phyloP scores from a whole-genome alignment of 441 rosid species.

The Kokia cookei region DNA sequence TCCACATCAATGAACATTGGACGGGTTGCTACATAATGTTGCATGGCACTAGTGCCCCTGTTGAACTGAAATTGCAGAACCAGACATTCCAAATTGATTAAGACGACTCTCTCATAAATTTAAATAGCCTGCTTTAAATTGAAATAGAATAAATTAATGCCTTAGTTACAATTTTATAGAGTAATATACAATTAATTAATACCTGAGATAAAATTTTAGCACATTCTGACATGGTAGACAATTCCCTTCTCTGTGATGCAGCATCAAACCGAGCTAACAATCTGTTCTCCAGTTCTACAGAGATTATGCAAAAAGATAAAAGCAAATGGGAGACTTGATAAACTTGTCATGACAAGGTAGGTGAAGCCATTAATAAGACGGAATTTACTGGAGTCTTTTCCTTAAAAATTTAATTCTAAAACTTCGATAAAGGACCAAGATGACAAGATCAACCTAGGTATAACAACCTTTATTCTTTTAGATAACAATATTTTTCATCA shows the following conservation, averaged over 20 bases:
- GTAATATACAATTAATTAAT: constrained; percentile 1
- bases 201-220: constrained; percentile 99
- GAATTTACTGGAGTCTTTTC: background rate
- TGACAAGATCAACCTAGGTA: background rate
- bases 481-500: constrained; percentile 1
- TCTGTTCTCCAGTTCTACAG: constrained; percentile 94
- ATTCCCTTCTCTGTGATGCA: constrained; percentile 94
- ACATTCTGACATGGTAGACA: constrained; percentile 98
- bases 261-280: constrained; percentile 93
- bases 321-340: background rate
- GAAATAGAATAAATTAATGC: constrained; percentile 19
- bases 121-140: background rate
- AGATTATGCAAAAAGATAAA: constrained; percentile 10
- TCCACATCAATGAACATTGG: constrained; percentile 99
- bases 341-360: background rate
- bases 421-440: background rate
- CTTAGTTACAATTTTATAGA: constrained; percentile 71
- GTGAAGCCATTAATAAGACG: background rate
- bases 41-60: constrained; percentile 99
- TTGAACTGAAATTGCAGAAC: constrained; percentile 62
- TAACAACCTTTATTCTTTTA: background rate
- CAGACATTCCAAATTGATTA: constrained; percentile 3
- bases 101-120: constrained; percentile 12
- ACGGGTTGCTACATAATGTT: constrained; percentile 98
- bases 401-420: background rate